A percentile compares a stretch with the other conserved stretches of the same genome.
Evolutionary conservation across 192 early-diverging fungal genomes (phyloP).

Genomic region (Coemansia javaensis): DNA sequence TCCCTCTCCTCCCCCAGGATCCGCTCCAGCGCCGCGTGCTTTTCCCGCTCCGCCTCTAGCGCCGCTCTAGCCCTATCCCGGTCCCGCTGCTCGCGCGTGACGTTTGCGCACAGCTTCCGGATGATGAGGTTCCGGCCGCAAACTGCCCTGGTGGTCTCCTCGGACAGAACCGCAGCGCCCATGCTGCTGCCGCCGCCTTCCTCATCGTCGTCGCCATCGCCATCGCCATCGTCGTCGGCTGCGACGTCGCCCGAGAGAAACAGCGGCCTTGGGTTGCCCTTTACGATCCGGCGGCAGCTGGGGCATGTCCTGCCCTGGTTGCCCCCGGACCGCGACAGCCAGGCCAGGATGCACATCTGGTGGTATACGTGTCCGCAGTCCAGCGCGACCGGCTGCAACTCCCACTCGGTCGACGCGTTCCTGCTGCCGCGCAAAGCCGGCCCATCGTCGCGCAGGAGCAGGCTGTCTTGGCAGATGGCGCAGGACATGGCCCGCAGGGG

Average conservation of each 20-base stretch:
- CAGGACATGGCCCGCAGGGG: constrained; percentile 51
- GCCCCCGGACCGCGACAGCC: constrained; percentile 20
- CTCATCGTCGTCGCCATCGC: no score
- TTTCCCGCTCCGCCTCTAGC: not conserved
- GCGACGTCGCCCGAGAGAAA: constrained; percentile 16
- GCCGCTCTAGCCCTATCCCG: constrained; percentile 5
- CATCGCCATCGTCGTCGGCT: not conserved
- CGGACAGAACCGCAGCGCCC: constrained; percentile 11
- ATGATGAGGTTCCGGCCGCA: no score
- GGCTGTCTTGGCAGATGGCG: constrained; percentile 38
- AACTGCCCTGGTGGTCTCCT: no score
- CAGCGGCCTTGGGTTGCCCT: constrained; percentile 20
- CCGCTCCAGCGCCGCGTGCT: not conserved
- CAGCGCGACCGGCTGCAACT: constrained; percentile 25
- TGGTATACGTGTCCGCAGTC: constrained; percentile 46
- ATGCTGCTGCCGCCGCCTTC: no score
- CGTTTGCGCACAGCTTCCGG: constrained; percentile 30
- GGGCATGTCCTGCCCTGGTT: constrained; percentile 37
- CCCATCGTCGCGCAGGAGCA: not conserved
- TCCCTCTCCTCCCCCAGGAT: not conserved
- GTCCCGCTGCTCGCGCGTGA: constrained; percentile 20
- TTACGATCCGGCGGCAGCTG: constrained; percentile 24
- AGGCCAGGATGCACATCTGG: constrained; percentile 33
- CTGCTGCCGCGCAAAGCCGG: not conserved
- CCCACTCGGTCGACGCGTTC: constrained; percentile 4